Percentiles rank a stretch among this genome's conserved stretches.
Evolutionary conservation across 1,284 basidiomycete species (phyloP).

Genomic region (Tilletia caries): DNA sequence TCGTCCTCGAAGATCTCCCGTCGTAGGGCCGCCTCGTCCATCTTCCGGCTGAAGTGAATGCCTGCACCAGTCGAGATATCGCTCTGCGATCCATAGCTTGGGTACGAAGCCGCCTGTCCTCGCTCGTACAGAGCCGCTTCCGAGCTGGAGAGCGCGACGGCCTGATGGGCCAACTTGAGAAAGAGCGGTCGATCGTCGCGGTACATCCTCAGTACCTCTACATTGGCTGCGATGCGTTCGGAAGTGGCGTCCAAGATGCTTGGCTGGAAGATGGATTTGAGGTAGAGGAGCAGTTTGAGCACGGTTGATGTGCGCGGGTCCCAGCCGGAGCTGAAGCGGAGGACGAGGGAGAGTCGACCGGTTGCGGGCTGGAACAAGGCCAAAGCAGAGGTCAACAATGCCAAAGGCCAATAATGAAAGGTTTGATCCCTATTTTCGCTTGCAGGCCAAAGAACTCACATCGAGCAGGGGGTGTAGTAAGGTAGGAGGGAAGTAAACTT

Average conservation of each 20-base stretch:
- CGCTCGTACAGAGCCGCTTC: constrained; percentile 32
- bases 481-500: constrained; percentile 33
- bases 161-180: constrained; percentile 37
- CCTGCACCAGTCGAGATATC: constrained; percentile 13
- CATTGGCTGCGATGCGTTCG: constrained; percentile 28
- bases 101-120: constrained; percentile 7
- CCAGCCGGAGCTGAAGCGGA: constrained; percentile 28
- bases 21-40: neutral
- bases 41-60: constrained; percentile 22
- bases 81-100: neutral
- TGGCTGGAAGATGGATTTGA: constrained; percentile 26
- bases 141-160: constrained; percentile 29
- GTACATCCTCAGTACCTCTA: constrained; percentile 30
- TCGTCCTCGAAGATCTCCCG: neutral
- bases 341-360: constrained; percentile 25
- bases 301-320: constrained; percentile 27
- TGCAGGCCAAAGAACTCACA: too few species aligned
- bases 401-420: too few species aligned
- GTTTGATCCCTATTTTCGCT: too few species aligned
- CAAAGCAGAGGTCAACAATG: neutral
- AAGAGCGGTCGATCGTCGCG: constrained; percentile 29
- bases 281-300: constrained; percentile 28
- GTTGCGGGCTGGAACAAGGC: constrained; percentile 18
- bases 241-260: constrained; percentile 23
- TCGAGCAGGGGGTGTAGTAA: constrained; percentile 39